phyloP scores from a whole-genome alignment of 176 grass and related monocot species.

The Tuctoria greenei region DNA sequence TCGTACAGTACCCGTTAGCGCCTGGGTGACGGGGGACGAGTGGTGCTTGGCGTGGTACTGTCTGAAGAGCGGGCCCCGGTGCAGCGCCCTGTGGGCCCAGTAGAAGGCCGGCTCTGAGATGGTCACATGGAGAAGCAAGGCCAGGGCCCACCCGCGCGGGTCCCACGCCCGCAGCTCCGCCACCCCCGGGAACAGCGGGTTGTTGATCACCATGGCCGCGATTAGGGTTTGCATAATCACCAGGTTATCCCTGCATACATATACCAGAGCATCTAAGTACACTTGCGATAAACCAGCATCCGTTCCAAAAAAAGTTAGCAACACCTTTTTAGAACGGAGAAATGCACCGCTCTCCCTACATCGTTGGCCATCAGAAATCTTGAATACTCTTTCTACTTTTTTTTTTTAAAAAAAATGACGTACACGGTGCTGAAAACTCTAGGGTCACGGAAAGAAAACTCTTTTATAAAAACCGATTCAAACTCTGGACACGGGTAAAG shows the following conservation, averaged over 20 bases:
- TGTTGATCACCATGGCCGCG: conserved; percentile 40
- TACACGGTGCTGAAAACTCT: no score
- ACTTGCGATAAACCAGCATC: neutral
- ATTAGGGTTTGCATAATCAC: conserved; percentile 71
- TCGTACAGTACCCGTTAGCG: conserved; percentile 67
- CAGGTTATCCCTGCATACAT: conserved; percentile 75
- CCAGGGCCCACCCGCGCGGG: conserved; percentile 47
- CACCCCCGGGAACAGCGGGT: conserved; percentile 31
- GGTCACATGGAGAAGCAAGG: conserved; percentile 55
- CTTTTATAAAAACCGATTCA: no score
- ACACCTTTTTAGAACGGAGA: no score
- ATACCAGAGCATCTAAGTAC: neutral
- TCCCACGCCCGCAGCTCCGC: conserved; percentile 24
- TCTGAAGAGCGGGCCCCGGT: conserved; percentile 55
- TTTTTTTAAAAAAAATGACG: no score
- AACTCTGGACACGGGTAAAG: no score
- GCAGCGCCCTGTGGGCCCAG: conserved; percentile 61
- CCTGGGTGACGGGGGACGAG: conserved; percentile 58
- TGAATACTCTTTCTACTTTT: no score
- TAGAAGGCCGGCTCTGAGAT: conserved; percentile 78
- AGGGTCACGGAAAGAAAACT: no score
- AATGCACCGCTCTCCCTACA: no score
- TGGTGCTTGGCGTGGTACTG: conserved; percentile 67
- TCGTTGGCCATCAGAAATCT: no score
- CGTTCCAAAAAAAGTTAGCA: no score